A percentile compares a stretch with the other conserved stretches of the same genome.
phyloP scores from a whole-genome alignment of 306 rosid genomes.

The Sphenostylis stenocarpa region DNA sequence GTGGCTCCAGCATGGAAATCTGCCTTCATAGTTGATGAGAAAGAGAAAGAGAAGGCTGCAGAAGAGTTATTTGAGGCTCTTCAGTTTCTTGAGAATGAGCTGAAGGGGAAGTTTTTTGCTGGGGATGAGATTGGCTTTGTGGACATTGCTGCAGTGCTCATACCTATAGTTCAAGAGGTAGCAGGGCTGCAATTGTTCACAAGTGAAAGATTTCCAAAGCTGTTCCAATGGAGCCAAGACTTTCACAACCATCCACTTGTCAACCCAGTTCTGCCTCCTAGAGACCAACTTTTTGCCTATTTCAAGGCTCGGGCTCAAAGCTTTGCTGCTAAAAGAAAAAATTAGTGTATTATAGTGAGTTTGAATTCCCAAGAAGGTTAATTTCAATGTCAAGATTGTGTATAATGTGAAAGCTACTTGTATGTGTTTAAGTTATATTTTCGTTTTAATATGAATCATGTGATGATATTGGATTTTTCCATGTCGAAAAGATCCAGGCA shows the following conservation, averaged over 20 bases:
- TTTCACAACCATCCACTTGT: slow-evolving; percentile 28
- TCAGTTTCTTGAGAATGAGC: slow-evolving; percentile 48
- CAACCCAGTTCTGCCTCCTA: slow-evolving; percentile 42
- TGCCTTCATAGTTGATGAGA: background rate
- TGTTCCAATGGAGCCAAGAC: slow-evolving; percentile 45
- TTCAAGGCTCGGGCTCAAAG: slow-evolving; percentile 9
- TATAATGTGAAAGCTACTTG: background rate
- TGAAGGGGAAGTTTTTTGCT: slow-evolving; percentile 55
- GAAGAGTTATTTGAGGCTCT: slow-evolving; percentile 41
- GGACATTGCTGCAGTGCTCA: slow-evolving; percentile 46
- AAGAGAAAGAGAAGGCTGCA: slow-evolving; percentile 38
- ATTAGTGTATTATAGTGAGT: background rate
- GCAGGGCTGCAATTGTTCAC: slow-evolving; percentile 38
- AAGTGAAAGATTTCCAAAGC: slow-evolving; percentile 42
- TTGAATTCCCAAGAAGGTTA: background rate
- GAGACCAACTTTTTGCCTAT: slow-evolving; percentile 27
- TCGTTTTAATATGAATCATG: background rate
- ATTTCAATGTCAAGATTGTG: background rate
- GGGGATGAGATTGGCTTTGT: slow-evolving; percentile 53
- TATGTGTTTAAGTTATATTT: background rate
- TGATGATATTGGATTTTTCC: background rate
- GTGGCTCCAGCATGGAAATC: slow-evolving; percentile 24
- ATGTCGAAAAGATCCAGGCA: background rate
- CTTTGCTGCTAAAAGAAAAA: background rate
- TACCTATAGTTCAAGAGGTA: slow-evolving; percentile 42